These are phyloP conservation scores for Jamesozyma gamospora DNA, from an alignment of 805 yeast species.

Conservation along the genomic window DNA sequence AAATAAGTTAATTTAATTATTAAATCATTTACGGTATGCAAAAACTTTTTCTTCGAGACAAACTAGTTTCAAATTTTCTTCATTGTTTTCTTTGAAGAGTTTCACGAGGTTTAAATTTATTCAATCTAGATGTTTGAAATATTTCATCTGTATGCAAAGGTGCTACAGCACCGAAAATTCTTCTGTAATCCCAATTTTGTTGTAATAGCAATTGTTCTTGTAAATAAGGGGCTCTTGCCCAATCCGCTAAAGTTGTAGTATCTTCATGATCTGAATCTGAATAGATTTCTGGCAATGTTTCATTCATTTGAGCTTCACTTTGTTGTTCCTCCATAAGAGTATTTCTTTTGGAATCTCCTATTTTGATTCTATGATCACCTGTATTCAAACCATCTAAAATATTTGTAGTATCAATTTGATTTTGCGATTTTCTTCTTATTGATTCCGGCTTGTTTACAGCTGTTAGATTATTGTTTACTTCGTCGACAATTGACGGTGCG, in stretches of 20 bases:
- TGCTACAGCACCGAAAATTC: slow-evolving; percentile 67
- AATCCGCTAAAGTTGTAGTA: slow-evolving; percentile 41
- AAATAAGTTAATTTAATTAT: too few species aligned
- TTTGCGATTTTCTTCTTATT: slow-evolving; percentile 1
- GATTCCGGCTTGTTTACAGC: not conserved
- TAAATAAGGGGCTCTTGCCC: slow-evolving; percentile 56
- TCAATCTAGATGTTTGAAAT: slow-evolving; percentile 40
- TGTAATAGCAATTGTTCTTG: slow-evolving; percentile 35
- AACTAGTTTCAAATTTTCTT: slow-evolving; percentile 44
- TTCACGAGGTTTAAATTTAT: slow-evolving; percentile 45
- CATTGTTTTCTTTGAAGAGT: too few species aligned
- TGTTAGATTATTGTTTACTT: not conserved
- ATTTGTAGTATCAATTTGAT: slow-evolving; percentile 5
- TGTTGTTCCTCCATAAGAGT: slow-evolving; percentile 1
- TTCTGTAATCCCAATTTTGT: slow-evolving; percentile 52
- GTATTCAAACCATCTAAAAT: slow-evolving; percentile 23
- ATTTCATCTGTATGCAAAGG: slow-evolving; percentile 61
- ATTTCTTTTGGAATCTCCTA: slow-evolving; percentile 10
- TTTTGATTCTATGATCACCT: slow-evolving; percentile 23
- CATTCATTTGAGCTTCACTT: slow-evolving; percentile 8
- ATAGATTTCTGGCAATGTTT: slow-evolving; percentile 36
- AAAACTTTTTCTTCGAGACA: slow-evolving; percentile 8
- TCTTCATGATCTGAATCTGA: slow-evolving; percentile 46
- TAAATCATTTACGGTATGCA: too few species aligned
- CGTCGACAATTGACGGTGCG: not conserved